These are phyloP conservation scores for Paspalum vaginatum DNA, from an alignment of 176 grass and related monocot genomes.

Conservation along the genomic window DNA sequence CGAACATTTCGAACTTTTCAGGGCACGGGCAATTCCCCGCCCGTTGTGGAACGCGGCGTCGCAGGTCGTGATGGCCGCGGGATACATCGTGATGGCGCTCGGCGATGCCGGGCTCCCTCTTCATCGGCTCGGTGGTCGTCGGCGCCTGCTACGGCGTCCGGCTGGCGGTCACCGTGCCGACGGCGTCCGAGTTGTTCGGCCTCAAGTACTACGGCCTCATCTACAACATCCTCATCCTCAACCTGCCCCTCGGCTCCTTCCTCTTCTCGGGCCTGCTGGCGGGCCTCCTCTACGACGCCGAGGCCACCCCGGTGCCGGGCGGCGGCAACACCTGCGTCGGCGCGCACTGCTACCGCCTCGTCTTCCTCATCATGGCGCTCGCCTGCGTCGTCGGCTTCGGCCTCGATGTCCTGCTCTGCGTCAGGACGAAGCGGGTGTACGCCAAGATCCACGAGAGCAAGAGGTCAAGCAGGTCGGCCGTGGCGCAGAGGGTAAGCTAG, in stretches of 20 bases:
- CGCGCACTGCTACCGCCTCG: slow-evolving; percentile 86
- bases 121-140: slow-evolving; percentile 80
- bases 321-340: slow-evolving; percentile 92
- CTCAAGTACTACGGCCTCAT: slow-evolving; percentile 98
- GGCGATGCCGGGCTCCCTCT: slow-evolving; percentile 79
- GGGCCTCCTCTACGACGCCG: slow-evolving; percentile 81
- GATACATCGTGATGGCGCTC: slow-evolving; percentile 85
- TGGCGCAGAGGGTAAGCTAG: slow-evolving; percentile 37
- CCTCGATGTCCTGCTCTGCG: slow-evolving; percentile 70
- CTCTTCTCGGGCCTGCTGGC: slow-evolving; percentile 98
- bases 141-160: slow-evolving; percentile 91
- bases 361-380: slow-evolving; percentile 78
- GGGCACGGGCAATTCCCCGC: slow-evolving; percentile 68
- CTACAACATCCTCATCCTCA: slow-evolving; percentile 99
- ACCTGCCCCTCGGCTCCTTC: slow-evolving; percentile 92
- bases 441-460: slow-evolving; percentile 80
- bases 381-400: slow-evolving; percentile 70
- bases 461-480: slow-evolving; percentile 36
- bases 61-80: slow-evolving; percentile 74
- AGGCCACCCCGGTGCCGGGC: slow-evolving; percentile 69
- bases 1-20: slow-evolving; percentile 23
- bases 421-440: slow-evolving; percentile 76
- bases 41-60: slow-evolving; percentile 93
- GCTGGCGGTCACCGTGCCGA: slow-evolving; percentile 79
- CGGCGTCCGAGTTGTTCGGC: slow-evolving; percentile 91